phyloP scores from a whole-genome alignment of 2,329 filamentous ascomycete genomes.

The Verticillium longisporum region DNA sequence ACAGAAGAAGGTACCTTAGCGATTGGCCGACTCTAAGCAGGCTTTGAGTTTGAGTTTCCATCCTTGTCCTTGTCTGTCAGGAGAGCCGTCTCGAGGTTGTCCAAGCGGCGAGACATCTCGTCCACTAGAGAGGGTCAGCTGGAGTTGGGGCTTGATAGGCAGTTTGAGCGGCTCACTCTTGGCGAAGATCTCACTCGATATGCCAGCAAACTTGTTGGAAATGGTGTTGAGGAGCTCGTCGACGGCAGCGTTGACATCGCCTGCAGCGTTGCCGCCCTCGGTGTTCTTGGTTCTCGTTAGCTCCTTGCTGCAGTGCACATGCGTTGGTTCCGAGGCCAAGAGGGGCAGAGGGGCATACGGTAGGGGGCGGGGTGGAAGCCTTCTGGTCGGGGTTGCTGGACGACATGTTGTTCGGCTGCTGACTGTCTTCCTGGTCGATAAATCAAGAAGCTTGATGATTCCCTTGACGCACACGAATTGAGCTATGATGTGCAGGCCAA shows the following conservation, averaged over 20 bases:
- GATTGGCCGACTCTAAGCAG: neutral
- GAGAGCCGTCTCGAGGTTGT: conserved; percentile 72
- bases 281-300: conserved; percentile 19
- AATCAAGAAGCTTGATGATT: no score
- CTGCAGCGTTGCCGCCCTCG: conserved; percentile 39
- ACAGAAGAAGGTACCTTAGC: neutral
- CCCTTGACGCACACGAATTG: no score
- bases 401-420: conserved; percentile 22
- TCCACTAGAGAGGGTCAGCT: conserved; percentile 59
- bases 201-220: conserved; percentile 75
- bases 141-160: neutral
- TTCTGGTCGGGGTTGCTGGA: conserved; percentile 25
- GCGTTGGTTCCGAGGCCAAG: neutral
- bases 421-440: neutral
- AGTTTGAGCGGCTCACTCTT: conserved; percentile 61
- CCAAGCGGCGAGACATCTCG: conserved; percentile 82
- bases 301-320: neutral
- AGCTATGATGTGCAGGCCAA: no score
- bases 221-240: conserved; percentile 82
- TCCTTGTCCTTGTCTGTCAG: conserved; percentile 46
- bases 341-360: neutral
- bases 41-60: neutral
- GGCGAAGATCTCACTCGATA: conserved; percentile 80
- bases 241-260: conserved; percentile 70
- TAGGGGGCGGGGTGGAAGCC: neutral